phyloP scores from a whole-genome alignment of 23 red algal species.

The Gracilariopsis chorda region DNA sequence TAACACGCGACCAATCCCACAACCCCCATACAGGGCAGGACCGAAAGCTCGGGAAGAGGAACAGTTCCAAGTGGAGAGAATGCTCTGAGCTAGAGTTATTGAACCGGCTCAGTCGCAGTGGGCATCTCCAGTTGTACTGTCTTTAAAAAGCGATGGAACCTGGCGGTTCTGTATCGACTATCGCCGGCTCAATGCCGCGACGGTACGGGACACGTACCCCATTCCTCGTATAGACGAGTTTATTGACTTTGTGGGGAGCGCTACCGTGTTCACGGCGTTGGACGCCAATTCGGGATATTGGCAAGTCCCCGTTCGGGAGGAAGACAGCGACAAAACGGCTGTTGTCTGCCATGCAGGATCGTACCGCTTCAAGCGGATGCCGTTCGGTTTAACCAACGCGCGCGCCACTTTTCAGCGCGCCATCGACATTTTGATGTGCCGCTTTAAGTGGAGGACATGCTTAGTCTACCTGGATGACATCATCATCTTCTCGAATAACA shows the following conservation, averaged over 20 bases:
- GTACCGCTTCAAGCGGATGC: slow-evolving; percentile 1
- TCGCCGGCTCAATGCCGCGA: no score
- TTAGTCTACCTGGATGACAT: no score
- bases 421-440: background rate
- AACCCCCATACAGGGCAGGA: background rate
- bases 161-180: no score
- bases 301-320: no score
- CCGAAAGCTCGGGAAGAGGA: no score
- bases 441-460: no score
- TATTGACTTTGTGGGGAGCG: background rate
- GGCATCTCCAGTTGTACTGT: no score
- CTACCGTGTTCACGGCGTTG: background rate
- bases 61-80: background rate
- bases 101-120: background rate
- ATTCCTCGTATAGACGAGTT: no score
- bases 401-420: slow-evolving; percentile 35
- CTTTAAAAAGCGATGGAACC: no score
- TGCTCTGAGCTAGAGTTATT: background rate
- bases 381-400: slow-evolving; percentile 26
- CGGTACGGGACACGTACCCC: no score
- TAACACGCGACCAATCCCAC: background rate
- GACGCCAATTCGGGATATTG: slow-evolving; percentile 21
- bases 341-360: background rate
- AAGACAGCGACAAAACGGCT: background rate
- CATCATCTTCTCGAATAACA: no score